Evolutionary conservation across 2,329 filamentous ascomycete species (phyloP).

Genomic region (Teratosphaeria zuluensis): DNA sequence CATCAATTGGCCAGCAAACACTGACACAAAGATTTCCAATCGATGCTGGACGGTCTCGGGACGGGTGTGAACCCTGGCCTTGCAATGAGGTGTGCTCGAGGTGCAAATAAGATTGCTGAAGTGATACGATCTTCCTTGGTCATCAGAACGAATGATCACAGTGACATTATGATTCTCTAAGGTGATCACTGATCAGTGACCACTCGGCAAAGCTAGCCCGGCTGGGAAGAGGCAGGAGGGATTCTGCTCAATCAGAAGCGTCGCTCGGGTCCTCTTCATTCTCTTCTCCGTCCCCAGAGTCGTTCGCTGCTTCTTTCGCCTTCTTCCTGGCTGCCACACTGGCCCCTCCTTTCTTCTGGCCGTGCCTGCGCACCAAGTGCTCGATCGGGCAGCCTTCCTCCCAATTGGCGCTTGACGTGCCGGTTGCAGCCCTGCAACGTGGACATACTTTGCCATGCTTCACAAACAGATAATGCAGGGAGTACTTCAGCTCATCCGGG

Average conservation of each 20-base stretch:
- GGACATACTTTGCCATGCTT: slow-evolving; percentile 53
- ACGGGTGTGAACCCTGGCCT: too few relatives aligned
- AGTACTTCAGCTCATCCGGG: slow-evolving; percentile 54
- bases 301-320: slow-evolving; percentile 64
- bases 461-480: slow-evolving; percentile 53
- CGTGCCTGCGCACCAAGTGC: slow-evolving; percentile 49
- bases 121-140: too few relatives aligned
- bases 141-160: too few relatives aligned
- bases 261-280: slow-evolving; percentile 28
- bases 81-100: too few relatives aligned
- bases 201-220: neutral
- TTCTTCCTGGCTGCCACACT: slow-evolving; percentile 23
- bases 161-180: neutral
- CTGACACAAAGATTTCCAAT: too few relatives aligned
- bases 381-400: slow-evolving; percentile 55
- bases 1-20: too few relatives aligned
- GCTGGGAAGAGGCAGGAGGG: neutral
- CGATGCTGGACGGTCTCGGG: too few relatives aligned
- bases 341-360: slow-evolving; percentile 40
- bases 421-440: slow-evolving; percentile 51
- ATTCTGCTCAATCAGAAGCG: slow-evolving; percentile 18
- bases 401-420: slow-evolving; percentile 53
- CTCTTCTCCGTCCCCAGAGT: slow-evolving; percentile 72
- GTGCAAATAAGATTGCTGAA: too few relatives aligned
- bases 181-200: neutral